Conservation (phyloP, 2,329 filamentous ascomycete species). For the Botrytis fabae region DNA sequence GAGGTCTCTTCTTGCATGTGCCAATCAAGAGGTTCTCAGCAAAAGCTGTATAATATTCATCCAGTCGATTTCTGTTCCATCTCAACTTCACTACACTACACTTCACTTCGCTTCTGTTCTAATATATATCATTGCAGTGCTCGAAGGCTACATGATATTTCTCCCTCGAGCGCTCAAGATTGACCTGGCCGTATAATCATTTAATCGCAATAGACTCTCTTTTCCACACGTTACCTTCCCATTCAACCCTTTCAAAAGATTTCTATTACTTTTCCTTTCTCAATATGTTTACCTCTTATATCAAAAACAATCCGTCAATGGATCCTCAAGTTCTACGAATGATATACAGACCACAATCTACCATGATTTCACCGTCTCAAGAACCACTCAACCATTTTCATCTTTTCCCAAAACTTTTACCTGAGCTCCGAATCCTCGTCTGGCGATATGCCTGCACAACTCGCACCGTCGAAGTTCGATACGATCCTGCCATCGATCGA, state of each 20-base stretch:
- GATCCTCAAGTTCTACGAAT: constrained; percentile 13
- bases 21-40: background rate
- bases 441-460: constrained; percentile 34
- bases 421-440: constrained; percentile 38
- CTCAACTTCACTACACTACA: background rate
- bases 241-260: background rate
- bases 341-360: constrained; percentile 4
- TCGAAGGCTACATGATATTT: background rate
- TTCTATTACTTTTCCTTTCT: background rate
- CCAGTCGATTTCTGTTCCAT: background rate
- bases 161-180: background rate
- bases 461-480: constrained; percentile 40
- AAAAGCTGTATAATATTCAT: background rate
- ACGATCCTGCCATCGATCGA: constrained; percentile 34
- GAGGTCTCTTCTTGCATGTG: background rate
- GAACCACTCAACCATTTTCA: constrained; percentile 27
- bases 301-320: constrained; percentile 14
- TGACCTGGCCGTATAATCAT: background rate
- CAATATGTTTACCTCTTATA: constrained; percentile 13
- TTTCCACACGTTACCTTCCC: background rate
- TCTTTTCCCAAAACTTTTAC: constrained; percentile 35
- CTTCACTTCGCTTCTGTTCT: background rate
- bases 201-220: background rate
- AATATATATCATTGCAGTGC: background rate
- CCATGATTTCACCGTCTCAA: background rate